Evolutionary conservation across 2,329 filamentous ascomycete genomes (phyloP).

Genomic region (Zalaria sp.): DNA sequence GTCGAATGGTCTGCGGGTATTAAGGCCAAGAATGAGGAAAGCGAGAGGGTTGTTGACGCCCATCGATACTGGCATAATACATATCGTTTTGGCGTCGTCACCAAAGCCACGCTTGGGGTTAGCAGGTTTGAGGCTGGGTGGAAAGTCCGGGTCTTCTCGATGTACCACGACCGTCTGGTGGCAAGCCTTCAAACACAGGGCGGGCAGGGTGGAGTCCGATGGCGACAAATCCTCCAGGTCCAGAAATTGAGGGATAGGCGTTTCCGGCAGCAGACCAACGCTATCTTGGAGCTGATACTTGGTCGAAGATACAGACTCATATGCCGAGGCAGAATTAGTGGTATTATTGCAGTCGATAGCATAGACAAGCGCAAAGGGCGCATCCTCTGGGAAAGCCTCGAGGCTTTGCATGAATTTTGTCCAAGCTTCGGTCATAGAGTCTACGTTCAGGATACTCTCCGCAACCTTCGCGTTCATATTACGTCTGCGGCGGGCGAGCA

Average conservation of each 20-base stretch:
- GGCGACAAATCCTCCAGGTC: conserved; percentile 7
- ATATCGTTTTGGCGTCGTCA: conserved; percentile 3
- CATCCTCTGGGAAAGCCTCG: conserved; percentile 4
- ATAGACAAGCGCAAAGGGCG: conserved; percentile 8
- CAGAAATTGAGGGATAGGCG: conserved; percentile 11
- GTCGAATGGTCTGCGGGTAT: conserved; percentile 23
- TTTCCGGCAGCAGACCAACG: conserved; percentile 12
- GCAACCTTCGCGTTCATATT: conserved; percentile 3
- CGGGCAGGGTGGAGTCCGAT: no score
- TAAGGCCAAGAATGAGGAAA: conserved; percentile 25
- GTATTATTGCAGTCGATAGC: conserved; percentile 9
- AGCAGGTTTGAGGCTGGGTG: conserved; percentile 1
- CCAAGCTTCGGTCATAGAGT: conserved; percentile 6
- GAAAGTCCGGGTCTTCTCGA: conserved; percentile 2
- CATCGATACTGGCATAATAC: conserved; percentile 10
- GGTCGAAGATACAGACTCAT: conserved; percentile 1
- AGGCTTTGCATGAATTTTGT: conserved; percentile 3
- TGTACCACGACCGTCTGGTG: conserved; percentile 3
- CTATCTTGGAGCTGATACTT: conserved; percentile 13
- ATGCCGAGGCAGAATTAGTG: conserved; percentile 2
- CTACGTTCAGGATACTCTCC: conserved; percentile 1
- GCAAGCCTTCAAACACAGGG: background rate
- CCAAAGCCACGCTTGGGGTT: conserved; percentile 4
- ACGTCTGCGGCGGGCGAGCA: conserved; percentile 5
- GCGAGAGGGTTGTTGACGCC: conserved; percentile 21